These are phyloP conservation scores for Alternaria longipes DNA, from an alignment of 2,329 filamentous ascomycete species.

Conservation along the genomic window DNA sequence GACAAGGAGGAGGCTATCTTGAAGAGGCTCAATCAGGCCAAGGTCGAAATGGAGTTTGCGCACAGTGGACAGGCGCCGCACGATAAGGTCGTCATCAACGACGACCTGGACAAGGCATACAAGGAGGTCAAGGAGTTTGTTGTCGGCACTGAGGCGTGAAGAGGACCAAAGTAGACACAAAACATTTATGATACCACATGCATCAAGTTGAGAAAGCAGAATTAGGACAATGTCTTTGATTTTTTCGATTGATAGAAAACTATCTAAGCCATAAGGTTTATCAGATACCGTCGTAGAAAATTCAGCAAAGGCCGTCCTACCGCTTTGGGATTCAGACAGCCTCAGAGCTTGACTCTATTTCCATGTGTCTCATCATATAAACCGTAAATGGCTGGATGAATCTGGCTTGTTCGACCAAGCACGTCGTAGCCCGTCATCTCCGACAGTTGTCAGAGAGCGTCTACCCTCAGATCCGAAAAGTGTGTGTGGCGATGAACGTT, in stretches of 20 bases:
- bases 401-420: slow-evolving; percentile 76
- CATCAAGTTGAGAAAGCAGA: neutral
- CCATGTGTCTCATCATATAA: slow-evolving; percentile 85
- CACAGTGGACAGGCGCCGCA: slow-evolving; percentile 56
- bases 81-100: slow-evolving; percentile 63
- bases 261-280: slow-evolving; percentile 49
- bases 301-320: slow-evolving; percentile 54
- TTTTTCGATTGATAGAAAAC: slow-evolving; percentile 18
- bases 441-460: slow-evolving; percentile 30
- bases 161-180: neutral
- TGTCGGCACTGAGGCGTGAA: slow-evolving; percentile 49
- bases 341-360: slow-evolving; percentile 99
- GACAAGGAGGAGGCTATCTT: slow-evolving; percentile 60
- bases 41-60: slow-evolving; percentile 55
- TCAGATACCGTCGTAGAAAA: slow-evolving; percentile 60
- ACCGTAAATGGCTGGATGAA: slow-evolving; percentile 57
- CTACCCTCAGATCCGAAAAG: slow-evolving; percentile 57
- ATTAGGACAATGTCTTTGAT: neutral
- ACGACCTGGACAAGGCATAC: slow-evolving; percentile 61
- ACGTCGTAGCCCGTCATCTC: slow-evolving; percentile 47
- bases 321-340: slow-evolving; percentile 58
- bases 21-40: slow-evolving; percentile 58
- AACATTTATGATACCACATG: slow-evolving; percentile 20
- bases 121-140: slow-evolving; percentile 61
- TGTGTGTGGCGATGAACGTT: slow-evolving; percentile 62